These are phyloP conservation scores for Tolypocladium ovalisporum DNA, from an alignment of 2,329 filamentous ascomycete genomes.

Conservation along the genomic window DNA sequence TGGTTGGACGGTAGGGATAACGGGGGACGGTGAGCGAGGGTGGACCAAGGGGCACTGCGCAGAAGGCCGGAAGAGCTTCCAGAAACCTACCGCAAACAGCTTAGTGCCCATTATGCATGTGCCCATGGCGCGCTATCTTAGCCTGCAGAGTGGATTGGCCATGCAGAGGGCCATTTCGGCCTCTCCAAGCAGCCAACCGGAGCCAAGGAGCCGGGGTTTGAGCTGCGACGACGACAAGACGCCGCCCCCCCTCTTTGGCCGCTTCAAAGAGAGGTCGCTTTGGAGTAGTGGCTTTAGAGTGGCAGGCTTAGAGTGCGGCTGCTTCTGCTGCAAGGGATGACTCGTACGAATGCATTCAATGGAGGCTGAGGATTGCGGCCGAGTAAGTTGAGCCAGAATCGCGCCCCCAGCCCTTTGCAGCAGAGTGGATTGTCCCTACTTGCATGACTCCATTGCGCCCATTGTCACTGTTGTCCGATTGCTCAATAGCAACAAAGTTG, in stretches of 20 bases:
- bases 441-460: neutral
- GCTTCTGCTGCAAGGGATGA: neutral
- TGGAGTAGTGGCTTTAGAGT: neutral
- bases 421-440: neutral
- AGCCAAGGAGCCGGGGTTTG: neutral
- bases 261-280: neutral
- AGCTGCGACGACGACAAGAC: neutral
- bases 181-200: constrained; percentile 16
- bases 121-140: constrained; percentile 10
- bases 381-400: neutral
- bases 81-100: constrained; percentile 21
- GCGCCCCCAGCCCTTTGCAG: neutral
- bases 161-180: constrained; percentile 8
- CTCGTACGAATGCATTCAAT: neutral
- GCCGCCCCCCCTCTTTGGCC: neutral
- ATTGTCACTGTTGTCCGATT: neutral
- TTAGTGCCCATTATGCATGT: constrained; percentile 9
- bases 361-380: neutral
- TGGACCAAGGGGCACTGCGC: constrained; percentile 1
- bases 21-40: neutral
- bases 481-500: neutral
- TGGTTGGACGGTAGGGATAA: neutral
- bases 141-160: neutral
- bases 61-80: constrained; percentile 17
- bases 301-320: neutral